A percentile compares a stretch with the other conserved stretches of the same genome.
Evolutionary conservation across 352 stramenopile species (phyloP).

Genomic region (Phytopythium sindhum): DNA sequence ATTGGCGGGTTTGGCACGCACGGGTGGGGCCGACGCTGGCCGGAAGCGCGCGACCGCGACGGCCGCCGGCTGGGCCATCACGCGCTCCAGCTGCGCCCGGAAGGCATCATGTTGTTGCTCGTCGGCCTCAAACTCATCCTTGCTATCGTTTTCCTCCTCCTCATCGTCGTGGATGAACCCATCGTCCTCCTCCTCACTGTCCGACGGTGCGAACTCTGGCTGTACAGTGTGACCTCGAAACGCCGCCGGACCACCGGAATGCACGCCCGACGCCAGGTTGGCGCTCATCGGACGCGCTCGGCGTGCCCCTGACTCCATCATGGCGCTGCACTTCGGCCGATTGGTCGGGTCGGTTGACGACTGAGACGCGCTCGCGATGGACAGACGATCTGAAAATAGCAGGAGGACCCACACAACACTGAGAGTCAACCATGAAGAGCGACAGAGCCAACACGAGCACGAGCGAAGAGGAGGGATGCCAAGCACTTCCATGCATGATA

Average conservation of each 20-base stretch:
- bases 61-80: conserved; percentile 5
- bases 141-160: conserved; percentile 24
- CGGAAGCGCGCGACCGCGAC: conserved; percentile 25
- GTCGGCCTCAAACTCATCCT: conserved; percentile 16
- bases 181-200: conserved; percentile 21
- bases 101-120: background rate
- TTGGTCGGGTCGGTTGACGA: background rate
- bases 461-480: too few relatives aligned
- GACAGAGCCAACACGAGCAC: too few relatives aligned
- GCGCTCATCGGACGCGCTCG: conserved; percentile 46
- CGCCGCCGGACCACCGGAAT: conserved; percentile 1
- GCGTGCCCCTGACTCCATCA: conserved; percentile 6
- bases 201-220: conserved; percentile 17
- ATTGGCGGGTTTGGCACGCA: conserved; percentile 21
- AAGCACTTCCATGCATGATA: too few relatives aligned
- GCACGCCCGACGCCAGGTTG: conserved; percentile 22
- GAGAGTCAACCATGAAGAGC: too few relatives aligned
- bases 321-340: background rate
- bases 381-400: background rate
- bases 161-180: conserved; percentile 35
- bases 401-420: background rate
- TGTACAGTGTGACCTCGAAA: background rate
- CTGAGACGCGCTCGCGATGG: background rate
- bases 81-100: background rate
- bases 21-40: conserved; percentile 52